Conservation (phyloP, 2,329 filamentous ascomycete species). For the Cordyceps javanica region DNA sequence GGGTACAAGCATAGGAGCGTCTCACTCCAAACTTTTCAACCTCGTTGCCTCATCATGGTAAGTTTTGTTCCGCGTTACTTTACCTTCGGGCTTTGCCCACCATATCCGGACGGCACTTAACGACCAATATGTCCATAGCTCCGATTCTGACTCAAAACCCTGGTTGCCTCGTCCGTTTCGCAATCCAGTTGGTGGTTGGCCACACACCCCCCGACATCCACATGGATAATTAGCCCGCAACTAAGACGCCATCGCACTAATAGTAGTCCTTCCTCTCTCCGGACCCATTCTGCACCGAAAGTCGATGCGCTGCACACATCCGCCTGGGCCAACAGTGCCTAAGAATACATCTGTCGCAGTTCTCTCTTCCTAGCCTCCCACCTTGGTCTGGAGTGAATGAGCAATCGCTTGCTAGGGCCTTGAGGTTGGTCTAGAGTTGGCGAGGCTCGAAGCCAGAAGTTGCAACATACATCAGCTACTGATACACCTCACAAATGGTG, state of each 20-base stretch:
- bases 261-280: neutral
- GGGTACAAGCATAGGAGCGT: no score
- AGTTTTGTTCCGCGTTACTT: neutral
- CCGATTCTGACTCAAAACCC: neutral
- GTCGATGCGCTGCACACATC: neutral
- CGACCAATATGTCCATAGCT: neutral
- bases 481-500: neutral
- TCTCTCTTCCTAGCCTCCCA: neutral
- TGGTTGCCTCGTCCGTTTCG: neutral
- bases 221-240: neutral
- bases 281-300: neutral
- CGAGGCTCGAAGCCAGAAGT: neutral
- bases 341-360: neutral
- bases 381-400: neutral
- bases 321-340: neutral
- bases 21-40: no score
- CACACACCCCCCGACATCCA: neutral
- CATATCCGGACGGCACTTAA: neutral
- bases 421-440: neutral
- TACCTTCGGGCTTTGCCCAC: neutral
- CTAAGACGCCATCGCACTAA: neutral
- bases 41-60: neutral
- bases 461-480: neutral
- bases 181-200: slow-evolving; percentile 1
- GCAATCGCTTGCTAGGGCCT: neutral